These are phyloP conservation scores for Boechera retrofracta DNA, from an alignment of 345 rosid genomes.

Conservation along the genomic window DNA sequence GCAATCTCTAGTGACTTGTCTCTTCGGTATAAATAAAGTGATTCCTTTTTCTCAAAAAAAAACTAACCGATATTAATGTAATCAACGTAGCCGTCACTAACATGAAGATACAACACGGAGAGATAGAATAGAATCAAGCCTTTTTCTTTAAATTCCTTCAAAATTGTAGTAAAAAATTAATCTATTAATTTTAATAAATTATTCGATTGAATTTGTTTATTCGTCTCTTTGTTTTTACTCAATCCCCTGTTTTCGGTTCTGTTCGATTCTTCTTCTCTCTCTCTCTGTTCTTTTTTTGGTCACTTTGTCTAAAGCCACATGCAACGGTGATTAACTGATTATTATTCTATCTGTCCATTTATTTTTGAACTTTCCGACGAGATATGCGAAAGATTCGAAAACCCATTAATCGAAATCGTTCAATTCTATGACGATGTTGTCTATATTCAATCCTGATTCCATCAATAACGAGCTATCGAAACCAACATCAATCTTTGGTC, in stretches of 20 bases:
- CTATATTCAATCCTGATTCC: slow-evolving; percentile 67
- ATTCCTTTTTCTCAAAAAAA: background rate
- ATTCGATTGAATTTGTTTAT: slow-evolving; percentile 29
- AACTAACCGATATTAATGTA: slow-evolving; percentile 17
- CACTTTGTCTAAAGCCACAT: slow-evolving; percentile 33
- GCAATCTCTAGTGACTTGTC: background rate
- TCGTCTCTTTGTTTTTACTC: slow-evolving; percentile 32
- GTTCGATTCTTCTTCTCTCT: slow-evolving; percentile 37
- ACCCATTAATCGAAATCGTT: background rate
- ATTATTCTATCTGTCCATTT: slow-evolving; percentile 31
- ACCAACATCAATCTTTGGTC: slow-evolving; percentile 89
- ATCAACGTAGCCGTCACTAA: background rate
- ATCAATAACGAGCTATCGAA: slow-evolving; percentile 80
- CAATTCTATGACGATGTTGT: slow-evolving; percentile 51
- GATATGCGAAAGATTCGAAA: slow-evolving; percentile 32
- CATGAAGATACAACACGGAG: no score
- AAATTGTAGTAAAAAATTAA: no score
- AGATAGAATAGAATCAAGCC: no score
- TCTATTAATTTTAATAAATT: background rate
- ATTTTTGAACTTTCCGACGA: slow-evolving; percentile 26
- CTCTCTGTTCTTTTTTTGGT: background rate
- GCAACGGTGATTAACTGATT: slow-evolving; percentile 41
- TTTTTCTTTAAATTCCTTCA: slow-evolving; percentile 22
- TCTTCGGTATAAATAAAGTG: slow-evolving; percentile 19
- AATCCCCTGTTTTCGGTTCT: slow-evolving; percentile 17